Conservation (phyloP, 768 basidiomycete species). For the Amanita rubescens region DNA sequence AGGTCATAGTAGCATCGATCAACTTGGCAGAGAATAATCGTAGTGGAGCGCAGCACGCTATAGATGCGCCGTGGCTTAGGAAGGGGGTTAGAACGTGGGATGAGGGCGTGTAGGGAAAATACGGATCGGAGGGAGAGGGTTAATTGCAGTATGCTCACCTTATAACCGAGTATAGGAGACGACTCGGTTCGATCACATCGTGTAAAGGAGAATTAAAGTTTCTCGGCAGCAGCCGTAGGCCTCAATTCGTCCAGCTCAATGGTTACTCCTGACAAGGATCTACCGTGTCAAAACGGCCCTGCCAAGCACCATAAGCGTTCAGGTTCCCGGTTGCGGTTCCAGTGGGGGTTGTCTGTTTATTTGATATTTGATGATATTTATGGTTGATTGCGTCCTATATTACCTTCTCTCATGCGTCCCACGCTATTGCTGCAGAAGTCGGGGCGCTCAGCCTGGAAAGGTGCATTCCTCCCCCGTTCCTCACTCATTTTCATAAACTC, state of each 20-base stretch:
- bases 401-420: no score
- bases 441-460: constrained; percentile 83
- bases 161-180: neutral
- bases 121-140: neutral
- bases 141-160: neutral
- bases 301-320: no score
- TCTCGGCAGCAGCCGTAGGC: no score
- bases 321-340: no score
- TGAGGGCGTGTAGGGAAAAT: neutral
- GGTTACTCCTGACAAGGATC: no score
- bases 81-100: neutral
- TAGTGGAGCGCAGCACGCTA: neutral
- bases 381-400: no score
- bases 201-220: neutral
- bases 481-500: neutral
- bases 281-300: no score
- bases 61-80: neutral
- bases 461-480: constrained; percentile 24
- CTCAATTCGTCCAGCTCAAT: no score
- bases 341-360: no score
- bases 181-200: neutral
- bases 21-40: neutral
- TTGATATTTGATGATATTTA: no score
- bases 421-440: constrained; percentile 50
- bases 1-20: neutral